phyloP scores from a whole-genome alignment of 164 flowering plant genomes.

The Stephania japonica region DNA sequence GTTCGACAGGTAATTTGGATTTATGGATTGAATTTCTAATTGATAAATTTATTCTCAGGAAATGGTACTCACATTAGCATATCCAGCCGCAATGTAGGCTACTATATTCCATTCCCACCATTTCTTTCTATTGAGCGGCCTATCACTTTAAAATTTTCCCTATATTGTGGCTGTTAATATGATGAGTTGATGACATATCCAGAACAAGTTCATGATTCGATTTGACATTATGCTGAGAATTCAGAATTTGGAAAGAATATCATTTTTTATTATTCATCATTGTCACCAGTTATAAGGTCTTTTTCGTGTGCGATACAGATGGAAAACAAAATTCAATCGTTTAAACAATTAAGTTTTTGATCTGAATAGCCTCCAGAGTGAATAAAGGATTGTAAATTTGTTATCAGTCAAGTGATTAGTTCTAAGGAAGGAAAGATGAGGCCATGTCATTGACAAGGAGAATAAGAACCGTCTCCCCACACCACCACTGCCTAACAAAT shows the following conservation, averaged over 20 bases:
- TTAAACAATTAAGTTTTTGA: neutral
- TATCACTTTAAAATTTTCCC: neutral
- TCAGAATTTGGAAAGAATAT: neutral
- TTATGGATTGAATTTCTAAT: neutral
- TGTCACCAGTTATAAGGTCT: neutral
- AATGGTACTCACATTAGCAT: neutral
- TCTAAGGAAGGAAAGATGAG: too few relatives aligned
- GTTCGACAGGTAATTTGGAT: constrained; percentile 75
- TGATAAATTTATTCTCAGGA: neutral
- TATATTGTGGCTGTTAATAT: neutral
- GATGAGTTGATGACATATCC: neutral
- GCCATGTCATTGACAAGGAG: too few relatives aligned
- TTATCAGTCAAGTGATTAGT: too few relatives aligned
- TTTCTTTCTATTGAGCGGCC: neutral
- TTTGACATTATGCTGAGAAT: neutral
- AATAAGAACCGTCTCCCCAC: too few relatives aligned
- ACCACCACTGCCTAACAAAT: too few relatives aligned
- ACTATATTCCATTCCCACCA: neutral
- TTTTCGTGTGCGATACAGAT: neutral
- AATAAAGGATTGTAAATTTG: neutral
- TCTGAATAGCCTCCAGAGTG: neutral
- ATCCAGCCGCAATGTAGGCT: too few relatives aligned
- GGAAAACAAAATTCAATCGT: neutral
- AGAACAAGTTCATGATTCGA: neutral
- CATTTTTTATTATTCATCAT: neutral